These are phyloP conservation scores for Farysia itapuensis DNA, from an alignment of 1,284 basidiomycete genomes.

Conservation along the genomic window DNA sequence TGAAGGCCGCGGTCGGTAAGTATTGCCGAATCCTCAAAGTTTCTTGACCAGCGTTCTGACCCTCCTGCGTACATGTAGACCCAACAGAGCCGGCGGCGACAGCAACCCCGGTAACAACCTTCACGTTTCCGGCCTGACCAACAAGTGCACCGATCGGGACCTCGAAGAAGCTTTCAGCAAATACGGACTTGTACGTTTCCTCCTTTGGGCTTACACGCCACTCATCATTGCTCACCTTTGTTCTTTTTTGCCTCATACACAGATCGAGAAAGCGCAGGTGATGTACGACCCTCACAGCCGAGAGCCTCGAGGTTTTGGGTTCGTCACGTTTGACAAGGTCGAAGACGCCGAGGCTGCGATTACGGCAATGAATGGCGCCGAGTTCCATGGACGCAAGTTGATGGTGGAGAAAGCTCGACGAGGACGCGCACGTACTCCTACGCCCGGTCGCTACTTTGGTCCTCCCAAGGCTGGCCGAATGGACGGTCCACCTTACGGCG, in stretches of 20 bases:
- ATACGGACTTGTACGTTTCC: constrained; percentile 75
- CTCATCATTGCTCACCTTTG: neutral
- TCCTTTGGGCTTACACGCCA: neutral
- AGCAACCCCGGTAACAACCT: constrained; percentile 92
- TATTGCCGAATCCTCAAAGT: constrained; percentile 1
- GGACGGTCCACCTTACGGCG: constrained; percentile 58
- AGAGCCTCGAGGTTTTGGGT: constrained; percentile 95
- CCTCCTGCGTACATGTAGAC: constrained; percentile 2
- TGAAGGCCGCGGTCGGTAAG: constrained; percentile 40
- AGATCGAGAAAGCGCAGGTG: constrained; percentile 75
- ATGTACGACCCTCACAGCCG: constrained; percentile 96
- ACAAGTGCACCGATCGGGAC: constrained; percentile 77
- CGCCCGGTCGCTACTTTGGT: constrained; percentile 89
- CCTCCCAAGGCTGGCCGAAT: constrained; percentile 74
- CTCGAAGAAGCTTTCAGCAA: constrained; percentile 86
- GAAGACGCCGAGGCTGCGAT: constrained; percentile 90
- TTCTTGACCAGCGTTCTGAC: neutral
- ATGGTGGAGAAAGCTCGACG: constrained; percentile 90
- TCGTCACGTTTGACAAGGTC: constrained; percentile 86
- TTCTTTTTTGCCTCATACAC: constrained; percentile 1
- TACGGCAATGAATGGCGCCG: constrained; percentile 76
- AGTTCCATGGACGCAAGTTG: constrained; percentile 80
- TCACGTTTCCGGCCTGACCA: constrained; percentile 84
- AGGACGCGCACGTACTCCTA: constrained; percentile 89
- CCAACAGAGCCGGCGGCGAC: constrained; percentile 61